A percentile compares a stretch with the other conserved stretches of the same genome.
phyloP scores from a whole-genome alignment of 2,329 filamentous ascomycete species.

The Aschersonia sp. region DNA sequence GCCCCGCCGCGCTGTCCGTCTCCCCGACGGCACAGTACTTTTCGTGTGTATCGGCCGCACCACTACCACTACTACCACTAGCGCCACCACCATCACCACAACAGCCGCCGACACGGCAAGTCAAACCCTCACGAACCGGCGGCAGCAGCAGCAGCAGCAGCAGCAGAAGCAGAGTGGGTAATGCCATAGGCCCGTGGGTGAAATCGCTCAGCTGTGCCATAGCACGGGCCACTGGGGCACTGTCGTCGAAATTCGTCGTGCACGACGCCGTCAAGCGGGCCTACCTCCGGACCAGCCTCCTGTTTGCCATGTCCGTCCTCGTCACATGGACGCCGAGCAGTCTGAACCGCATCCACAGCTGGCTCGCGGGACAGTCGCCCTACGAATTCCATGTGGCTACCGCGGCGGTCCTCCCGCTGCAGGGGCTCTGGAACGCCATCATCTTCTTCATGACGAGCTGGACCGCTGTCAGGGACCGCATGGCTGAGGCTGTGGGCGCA shows the following conservation, averaged over 20 bases:
- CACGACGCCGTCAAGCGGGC: conserved; percentile 44
- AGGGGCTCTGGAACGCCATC: conserved; percentile 68
- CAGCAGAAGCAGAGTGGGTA: too few relatives aligned
- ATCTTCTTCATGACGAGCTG: conserved; percentile 60
- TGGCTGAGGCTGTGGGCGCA: too few relatives aligned
- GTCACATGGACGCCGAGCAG: conserved; percentile 53
- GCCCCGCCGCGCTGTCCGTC: too few relatives aligned
- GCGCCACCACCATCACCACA: too few relatives aligned
- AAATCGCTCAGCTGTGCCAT: too few relatives aligned
- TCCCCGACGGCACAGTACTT: conserved; percentile 14
- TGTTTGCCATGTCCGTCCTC: conserved; percentile 45
- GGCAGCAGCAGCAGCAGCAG: too few relatives aligned
- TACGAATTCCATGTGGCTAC: conserved; percentile 56
- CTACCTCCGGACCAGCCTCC: conserved; percentile 45
- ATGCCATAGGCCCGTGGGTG: too few relatives aligned
- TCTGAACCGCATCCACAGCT: conserved; percentile 58
- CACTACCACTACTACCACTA: background rate
- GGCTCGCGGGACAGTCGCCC: conserved; percentile 35
- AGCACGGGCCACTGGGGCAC: too few relatives aligned
- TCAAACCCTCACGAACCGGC: too few relatives aligned
- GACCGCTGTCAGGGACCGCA: conserved; percentile 10
- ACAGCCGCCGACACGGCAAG: too few relatives aligned
- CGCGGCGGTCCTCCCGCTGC: conserved; percentile 58
- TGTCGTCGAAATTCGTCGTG: conserved; percentile 17
- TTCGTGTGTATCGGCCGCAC: conserved; percentile 13